Evolutionary conservation across 139 green algal genomes (phyloP).

Genomic region (Ulvella scutata): DNA sequence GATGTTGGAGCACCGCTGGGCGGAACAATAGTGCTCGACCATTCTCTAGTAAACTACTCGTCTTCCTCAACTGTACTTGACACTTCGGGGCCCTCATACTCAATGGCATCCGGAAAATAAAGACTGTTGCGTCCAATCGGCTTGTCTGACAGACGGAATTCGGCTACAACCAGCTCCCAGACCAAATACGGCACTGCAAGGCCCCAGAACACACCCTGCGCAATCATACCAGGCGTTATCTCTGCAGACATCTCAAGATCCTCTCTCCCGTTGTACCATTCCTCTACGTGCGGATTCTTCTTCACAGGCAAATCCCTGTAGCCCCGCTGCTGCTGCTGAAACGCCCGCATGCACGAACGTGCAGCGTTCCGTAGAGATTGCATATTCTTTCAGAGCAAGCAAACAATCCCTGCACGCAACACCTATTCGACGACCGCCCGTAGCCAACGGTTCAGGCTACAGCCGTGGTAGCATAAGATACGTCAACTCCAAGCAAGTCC

Average conservation of each 20-base stretch:
- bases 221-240: not conserved
- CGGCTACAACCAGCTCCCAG: not conserved
- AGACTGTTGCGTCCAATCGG: not conserved
- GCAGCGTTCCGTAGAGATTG: too few species aligned
- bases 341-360: too few species aligned
- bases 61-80: not conserved
- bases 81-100: not conserved
- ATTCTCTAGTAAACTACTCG: too few species aligned
- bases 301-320: not conserved
- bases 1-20: not conserved
- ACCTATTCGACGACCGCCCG: too few species aligned
- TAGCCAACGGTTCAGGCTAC: too few species aligned
- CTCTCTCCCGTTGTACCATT: not conserved
- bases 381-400: too few species aligned
- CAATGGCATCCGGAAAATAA: not conserved
- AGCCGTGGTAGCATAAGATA: too few species aligned
- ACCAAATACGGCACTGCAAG: not conserved
- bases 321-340: not conserved
- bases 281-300: not conserved
- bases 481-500: too few species aligned
- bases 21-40: too few species aligned
- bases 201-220: not conserved
- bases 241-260: not conserved
- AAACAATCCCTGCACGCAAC: too few species aligned
- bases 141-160: not conserved